Evolutionary conservation across 768 basidiomycete genomes (phyloP).

Genomic region (Leccinum longicurvipes): DNA sequence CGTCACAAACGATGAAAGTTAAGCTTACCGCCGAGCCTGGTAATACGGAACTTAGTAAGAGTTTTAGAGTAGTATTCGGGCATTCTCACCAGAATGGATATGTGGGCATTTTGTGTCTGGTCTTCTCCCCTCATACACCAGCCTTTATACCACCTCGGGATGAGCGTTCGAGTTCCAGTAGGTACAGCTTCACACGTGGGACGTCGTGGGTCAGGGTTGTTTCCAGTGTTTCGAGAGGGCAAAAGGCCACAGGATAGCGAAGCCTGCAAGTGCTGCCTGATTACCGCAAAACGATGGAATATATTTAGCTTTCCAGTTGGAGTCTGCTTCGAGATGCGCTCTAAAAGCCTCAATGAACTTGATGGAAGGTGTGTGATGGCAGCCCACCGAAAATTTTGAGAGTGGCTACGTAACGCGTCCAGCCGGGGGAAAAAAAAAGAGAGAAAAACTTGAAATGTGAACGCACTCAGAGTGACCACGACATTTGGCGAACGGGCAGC

Average conservation of each 20-base stretch:
- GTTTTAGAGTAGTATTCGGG: not conserved
- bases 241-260: slow-evolving; percentile 20
- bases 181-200: slow-evolving; percentile 12
- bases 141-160: slow-evolving; percentile 18
- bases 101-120: slow-evolving; percentile 21
- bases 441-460: not conserved
- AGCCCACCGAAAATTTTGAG: not conserved
- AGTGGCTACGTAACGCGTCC: slow-evolving; percentile 12
- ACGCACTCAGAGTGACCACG: slow-evolving; percentile 8
- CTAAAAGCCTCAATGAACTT: slow-evolving; percentile 4
- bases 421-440: not conserved
- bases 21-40: slow-evolving; percentile 59
- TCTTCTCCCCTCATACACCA: not conserved
- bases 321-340: not conserved
- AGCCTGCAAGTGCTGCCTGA: not conserved
- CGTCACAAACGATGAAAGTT: not conserved
- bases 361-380: not conserved
- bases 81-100: slow-evolving; percentile 33
- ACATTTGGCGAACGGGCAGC: not conserved
- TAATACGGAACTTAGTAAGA: slow-evolving; percentile 1
- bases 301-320: slow-evolving; percentile 3
- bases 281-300: too few species aligned
- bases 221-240: slow-evolving; percentile 2
- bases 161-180: slow-evolving; percentile 1
- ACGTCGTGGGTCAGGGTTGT: not conserved